Evolutionary conservation across 306 rosid genomes (phyloP).

Genomic region (Dalbergia cochinchinensis): DNA sequence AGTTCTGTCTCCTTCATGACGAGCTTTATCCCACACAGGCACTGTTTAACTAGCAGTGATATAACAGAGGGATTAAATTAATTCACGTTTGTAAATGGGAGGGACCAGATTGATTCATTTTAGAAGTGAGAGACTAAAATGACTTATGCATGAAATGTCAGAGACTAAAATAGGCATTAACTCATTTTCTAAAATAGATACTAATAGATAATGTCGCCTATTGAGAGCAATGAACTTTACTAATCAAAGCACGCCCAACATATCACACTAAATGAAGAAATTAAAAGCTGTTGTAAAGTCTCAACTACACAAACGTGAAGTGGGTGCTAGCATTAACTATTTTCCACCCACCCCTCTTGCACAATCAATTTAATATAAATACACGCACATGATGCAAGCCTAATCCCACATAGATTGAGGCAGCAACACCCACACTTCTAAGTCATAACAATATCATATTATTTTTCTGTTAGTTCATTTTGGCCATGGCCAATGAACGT

Average conservation of each 20-base stretch:
- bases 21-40: no score
- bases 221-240: background rate
- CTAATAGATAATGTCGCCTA: no score
- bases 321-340: conserved; percentile 76
- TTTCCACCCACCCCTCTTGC: conserved; percentile 59
- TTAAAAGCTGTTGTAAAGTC: conserved; percentile 62
- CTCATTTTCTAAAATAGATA: no score
- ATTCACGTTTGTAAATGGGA: no score
- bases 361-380: conserved; percentile 8
- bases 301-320: conserved; percentile 69
- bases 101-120: no score
- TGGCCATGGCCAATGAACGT: conserved; percentile 70
- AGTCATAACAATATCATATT: no score
- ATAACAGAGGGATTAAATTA: no score
- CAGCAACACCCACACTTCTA: background rate
- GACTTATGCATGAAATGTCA: no score
- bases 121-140: no score
- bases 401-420: background rate
- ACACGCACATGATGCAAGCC: background rate
- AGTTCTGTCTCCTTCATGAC: no score
- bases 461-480: background rate
- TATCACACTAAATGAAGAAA: conserved; percentile 67
- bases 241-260: conserved; percentile 44
- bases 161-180: no score
- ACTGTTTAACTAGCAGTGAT: no score